Evolutionary conservation across 2,329 filamentous ascomycete species (phyloP).

Genomic region (Neospermospora avenae): DNA sequence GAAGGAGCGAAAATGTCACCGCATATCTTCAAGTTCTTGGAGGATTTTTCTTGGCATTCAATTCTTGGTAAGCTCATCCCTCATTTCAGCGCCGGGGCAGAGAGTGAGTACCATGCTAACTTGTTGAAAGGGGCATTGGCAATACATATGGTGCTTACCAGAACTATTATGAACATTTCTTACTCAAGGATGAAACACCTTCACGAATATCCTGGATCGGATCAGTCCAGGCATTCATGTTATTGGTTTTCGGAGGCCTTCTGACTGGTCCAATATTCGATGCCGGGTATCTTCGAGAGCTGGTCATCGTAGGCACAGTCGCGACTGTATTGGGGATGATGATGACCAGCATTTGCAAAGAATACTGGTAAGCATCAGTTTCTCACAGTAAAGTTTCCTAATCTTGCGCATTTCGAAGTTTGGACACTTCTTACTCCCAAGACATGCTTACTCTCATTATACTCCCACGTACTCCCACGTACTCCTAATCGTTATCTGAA

Average conservation of each 20-base stretch:
- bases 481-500: too few species aligned
- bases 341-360: too few species aligned
- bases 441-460: too few species aligned
- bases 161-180: conserved; percentile 40
- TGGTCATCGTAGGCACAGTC: conserved; percentile 27
- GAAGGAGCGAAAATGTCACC: conserved; percentile 4
- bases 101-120: background rate
- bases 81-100: background rate
- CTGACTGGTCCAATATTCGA: conserved; percentile 28
- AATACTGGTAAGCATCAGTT: too few species aligned
- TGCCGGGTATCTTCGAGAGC: conserved; percentile 21
- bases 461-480: too few species aligned
- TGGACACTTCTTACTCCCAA: too few species aligned
- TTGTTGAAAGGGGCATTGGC: conserved; percentile 20
- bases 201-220: conserved; percentile 47
- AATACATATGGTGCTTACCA: conserved; percentile 40
- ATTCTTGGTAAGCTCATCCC: conserved; percentile 44
- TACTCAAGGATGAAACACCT: conserved; percentile 36
- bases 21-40: conserved; percentile 56
- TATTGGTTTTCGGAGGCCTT: conserved; percentile 37
- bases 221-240: conserved; percentile 44
- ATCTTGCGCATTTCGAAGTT: too few species aligned
- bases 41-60: conserved; percentile 52
- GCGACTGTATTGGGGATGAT: conserved; percentile 47
- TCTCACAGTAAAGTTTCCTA: too few species aligned